Percentiles rank a stretch among this genome's conserved stretches.
These are phyloP conservation scores for Populus trichocarpa DNA, from an alignment of 441 rosid species.

Conservation along the genomic window DNA sequence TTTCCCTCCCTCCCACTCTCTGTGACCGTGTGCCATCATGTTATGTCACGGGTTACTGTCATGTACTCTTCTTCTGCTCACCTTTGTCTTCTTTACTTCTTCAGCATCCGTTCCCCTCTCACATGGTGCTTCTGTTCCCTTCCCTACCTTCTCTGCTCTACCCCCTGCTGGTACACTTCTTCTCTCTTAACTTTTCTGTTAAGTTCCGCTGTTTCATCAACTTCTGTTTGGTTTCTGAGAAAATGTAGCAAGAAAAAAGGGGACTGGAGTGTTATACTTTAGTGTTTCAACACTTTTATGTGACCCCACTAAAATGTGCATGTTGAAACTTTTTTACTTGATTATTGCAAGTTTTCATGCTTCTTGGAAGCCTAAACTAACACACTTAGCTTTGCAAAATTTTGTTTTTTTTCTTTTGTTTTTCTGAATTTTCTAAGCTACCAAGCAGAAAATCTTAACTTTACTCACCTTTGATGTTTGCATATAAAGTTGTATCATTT, in stretches of 20 bases:
- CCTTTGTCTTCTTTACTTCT: constrained; percentile 8
- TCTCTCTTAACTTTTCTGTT: background rate
- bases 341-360: background rate
- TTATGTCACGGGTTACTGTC: constrained; percentile 24
- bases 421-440: constrained; percentile 2
- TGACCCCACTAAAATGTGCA: background rate
- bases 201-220: no score
- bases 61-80: constrained; percentile 18
- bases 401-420: background rate
- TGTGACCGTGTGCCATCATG: constrained; percentile 12
- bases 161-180: constrained; percentile 41
- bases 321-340: background rate
- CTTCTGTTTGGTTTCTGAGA: constrained; percentile 20
- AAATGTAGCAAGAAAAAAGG: constrained; percentile 12
- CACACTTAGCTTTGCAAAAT: background rate
- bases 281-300: background rate
- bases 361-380: constrained; percentile 6
- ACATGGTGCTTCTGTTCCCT: background rate
- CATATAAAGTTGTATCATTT: constrained; percentile 1
- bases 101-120: background rate
- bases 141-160: constrained; percentile 27
- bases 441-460: background rate
- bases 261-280: background rate
- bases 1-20: background rate
- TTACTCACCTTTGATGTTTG: background rate